Conservation (phyloP, 768 basidiomycete genomes). For the Suillus sp. region DNA sequence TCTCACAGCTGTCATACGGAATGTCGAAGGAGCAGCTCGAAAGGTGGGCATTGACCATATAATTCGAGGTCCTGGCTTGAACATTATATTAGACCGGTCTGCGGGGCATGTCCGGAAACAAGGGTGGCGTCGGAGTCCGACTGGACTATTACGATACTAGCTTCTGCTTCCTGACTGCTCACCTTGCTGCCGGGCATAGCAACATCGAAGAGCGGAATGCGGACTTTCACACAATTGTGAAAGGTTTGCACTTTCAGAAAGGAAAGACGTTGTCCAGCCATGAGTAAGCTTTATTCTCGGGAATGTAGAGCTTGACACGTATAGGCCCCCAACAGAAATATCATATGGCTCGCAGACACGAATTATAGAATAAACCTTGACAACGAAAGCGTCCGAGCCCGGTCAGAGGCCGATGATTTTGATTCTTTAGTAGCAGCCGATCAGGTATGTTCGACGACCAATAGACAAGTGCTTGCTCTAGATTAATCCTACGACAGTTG, state of each 20-base stretch:
- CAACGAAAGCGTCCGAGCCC: conserved; percentile 75
- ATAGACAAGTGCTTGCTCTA: conserved; percentile 7
- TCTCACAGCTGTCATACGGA: conserved; percentile 77
- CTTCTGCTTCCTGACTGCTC: conserved; percentile 94
- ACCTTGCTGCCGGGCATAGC: conserved; percentile 92
- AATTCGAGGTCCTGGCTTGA: conserved; percentile 9
- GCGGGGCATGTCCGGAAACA: conserved; percentile 94
- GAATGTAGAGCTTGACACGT: conserved; percentile 10
- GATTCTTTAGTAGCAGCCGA: conserved; percentile 79
- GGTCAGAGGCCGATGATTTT: conserved; percentile 65
- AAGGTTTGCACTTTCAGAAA: conserved; percentile 82
- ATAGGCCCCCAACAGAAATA: conserved; percentile 58
- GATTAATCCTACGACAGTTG: conserved; percentile 49
- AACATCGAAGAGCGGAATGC: conserved; percentile 90
- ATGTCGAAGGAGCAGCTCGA: conserved; percentile 89
- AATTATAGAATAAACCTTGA: conserved; percentile 93
- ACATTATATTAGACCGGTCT: conserved; percentile 66
- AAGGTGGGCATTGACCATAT: conserved; percentile 57
- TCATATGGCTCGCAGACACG: conserved; percentile 93
- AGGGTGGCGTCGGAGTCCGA: conserved; percentile 94
- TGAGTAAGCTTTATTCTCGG: conserved; percentile 59
- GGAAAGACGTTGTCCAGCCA: conserved; percentile 90
- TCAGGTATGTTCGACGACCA: conserved; percentile 59
- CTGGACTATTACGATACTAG: conserved; percentile 89
- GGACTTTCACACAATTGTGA: conserved; percentile 87